Base-by-base conservation (phyloP, 1,284 basidiomycete genomes). In the Trametes polyzona region DNA sequence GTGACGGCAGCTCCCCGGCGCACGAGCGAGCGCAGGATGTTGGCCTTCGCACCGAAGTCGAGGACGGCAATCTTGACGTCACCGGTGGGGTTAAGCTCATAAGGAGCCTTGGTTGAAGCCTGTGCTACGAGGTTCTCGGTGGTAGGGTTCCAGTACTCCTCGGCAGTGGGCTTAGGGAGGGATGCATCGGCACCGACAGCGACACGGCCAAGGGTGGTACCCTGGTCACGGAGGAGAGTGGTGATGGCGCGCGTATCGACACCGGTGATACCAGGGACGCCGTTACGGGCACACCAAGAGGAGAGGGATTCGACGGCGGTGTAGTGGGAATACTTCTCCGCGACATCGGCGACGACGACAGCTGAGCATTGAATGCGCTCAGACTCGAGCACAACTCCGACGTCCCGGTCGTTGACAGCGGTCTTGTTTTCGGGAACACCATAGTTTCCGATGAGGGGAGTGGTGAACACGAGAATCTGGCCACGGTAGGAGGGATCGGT, bases 221-320 rank as follows among this genome's bases (percentile, higher is more conserved):
- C 96, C 70, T 98, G 96, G 72, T 98, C 95, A 66, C 96, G 93
- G 44, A 99, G 83, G 4, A 99, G 81, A 30, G 86, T 85, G 16
- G 97, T 99, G 71, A 99, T 92, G 19, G 96, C 96, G 57, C 96
- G 95, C 23, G 97, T 99, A 73, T 99, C 96, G 61, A 99, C 93
- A 44, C 95, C 97, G 8, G 95, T 95, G 70, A 99, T 90, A 58
- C 93, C 96, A 30, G 96, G 96, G 12, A 99, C 85, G 64, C 90
- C 84, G 72, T 95, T 83, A 36, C 95, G 91, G 57, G 88, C 82
- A 75, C 96, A 99, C 96, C 96, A 99, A 35, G 92, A 87, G 61
- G 93, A 86, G 33, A 99, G 81, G 12, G 92, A 95, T 76, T 99
- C 96, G 51, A 95, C 88, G 24, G 97, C 96, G 35, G 88, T 83